Percentiles rank a stretch among this genome's conserved stretches.
phyloP scores from a whole-genome alignment of 768 basidiomycete species.

The Termitomyces sp. region DNA sequence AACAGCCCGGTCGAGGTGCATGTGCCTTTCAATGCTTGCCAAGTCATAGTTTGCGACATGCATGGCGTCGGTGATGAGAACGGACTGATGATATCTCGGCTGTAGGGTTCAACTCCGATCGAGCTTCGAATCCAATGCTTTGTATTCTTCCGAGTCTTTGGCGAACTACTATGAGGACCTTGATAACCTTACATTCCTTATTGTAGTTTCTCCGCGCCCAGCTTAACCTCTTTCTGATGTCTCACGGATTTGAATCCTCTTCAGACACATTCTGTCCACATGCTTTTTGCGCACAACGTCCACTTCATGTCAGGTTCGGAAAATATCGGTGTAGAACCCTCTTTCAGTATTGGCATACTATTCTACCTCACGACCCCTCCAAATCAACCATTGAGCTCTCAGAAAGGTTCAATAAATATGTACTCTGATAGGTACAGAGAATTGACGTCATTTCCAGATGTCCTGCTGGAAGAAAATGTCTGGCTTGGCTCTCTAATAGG shows the following conservation, averaged over 20 bases:
- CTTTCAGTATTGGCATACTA: constrained; percentile 7
- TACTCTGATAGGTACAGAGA: background rate
- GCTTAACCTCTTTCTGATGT: constrained; percentile 5
- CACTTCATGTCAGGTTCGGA: constrained; percentile 8
- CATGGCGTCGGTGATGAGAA: background rate
- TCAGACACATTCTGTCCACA: constrained; percentile 2
- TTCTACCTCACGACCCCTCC: constrained; percentile 6
- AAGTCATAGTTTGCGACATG: background rate
- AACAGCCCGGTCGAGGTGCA: background rate
- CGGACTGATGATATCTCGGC: background rate
- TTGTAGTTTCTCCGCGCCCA: constrained; percentile 3
- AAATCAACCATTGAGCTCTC: background rate
- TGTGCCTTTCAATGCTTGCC: background rate
- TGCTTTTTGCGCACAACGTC: constrained; percentile 2
- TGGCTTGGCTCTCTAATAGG: constrained; percentile 7
- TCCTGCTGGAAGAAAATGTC: constrained; percentile 6
- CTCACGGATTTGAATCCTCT: constrained; percentile 2
- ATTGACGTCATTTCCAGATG: constrained; percentile 11
- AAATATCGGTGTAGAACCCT: constrained; percentile 13
- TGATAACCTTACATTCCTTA: constrained; percentile 1
- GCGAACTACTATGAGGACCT: background rate
- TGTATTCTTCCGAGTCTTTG: background rate
- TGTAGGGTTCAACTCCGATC: background rate
- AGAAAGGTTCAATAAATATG: constrained; percentile 1
- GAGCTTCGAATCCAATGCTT: background rate